Conservation (phyloP, 176 grass and related monocot species). For the Oryza brachyantha region DNA sequence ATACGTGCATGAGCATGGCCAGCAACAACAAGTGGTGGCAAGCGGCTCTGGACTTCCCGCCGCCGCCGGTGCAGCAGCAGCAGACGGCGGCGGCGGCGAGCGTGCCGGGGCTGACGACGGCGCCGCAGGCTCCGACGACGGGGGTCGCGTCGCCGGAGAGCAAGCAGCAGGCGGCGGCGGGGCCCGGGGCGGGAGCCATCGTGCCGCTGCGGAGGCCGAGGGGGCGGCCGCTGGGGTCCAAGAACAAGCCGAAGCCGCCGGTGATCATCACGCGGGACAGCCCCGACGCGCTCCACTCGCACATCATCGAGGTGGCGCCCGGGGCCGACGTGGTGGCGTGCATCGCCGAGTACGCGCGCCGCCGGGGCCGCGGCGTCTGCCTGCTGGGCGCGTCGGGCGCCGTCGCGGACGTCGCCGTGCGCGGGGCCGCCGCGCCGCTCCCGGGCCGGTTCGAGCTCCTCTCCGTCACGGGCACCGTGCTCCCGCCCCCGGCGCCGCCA, state of each 20-base stretch:
- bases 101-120: not conserved
- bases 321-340: slow-evolving; percentile 49
- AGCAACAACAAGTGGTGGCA: slow-evolving; percentile 65
- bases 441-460: slow-evolving; percentile 40
- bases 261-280: slow-evolving; percentile 67
- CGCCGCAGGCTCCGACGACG: not conserved
- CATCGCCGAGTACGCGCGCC: slow-evolving; percentile 68
- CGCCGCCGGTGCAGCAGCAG: not conserved
- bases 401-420: slow-evolving; percentile 48
- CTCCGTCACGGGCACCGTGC: slow-evolving; percentile 47
- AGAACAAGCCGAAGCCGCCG: slow-evolving; percentile 76
- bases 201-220: slow-evolving; percentile 50
- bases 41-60: slow-evolving; percentile 46
- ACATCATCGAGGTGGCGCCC: slow-evolving; percentile 48
- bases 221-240: slow-evolving; percentile 51
- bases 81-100: not conserved
- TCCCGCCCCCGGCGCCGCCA: slow-evolving; percentile 45
- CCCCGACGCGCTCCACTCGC: slow-evolving; percentile 65
- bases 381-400: slow-evolving; percentile 50
- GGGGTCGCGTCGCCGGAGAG: slow-evolving; percentile 10
- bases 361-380: slow-evolving; percentile 52
- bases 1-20: slow-evolving; percentile 35
- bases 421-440: slow-evolving; percentile 24
- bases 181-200: slow-evolving; percentile 12
- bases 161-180: not conserved